phyloP scores from a whole-genome alignment of 2,329 filamentous ascomycete genomes.

The Colletotrichum lini region DNA sequence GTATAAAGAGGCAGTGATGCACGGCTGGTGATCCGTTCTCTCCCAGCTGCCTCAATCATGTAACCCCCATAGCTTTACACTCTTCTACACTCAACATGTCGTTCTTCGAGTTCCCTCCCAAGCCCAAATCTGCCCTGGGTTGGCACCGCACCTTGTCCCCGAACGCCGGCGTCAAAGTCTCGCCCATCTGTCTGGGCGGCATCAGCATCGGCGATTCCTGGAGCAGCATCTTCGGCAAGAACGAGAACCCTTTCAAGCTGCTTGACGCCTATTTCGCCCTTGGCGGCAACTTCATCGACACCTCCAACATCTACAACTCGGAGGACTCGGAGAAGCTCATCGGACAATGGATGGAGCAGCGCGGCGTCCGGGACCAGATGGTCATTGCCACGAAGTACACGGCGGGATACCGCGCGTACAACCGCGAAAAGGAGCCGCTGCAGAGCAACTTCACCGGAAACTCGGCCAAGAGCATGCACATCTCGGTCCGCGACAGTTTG shows the following conservation, averaged over 20 bases:
- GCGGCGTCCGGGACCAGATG: conserved; percentile 65
- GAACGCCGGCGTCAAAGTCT: conserved; percentile 44
- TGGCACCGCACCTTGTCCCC: conserved; percentile 46
- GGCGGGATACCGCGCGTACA: conserved; percentile 58
- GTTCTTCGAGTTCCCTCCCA: conserved; percentile 24
- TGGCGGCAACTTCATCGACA: conserved; percentile 79
- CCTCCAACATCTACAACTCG: conserved; percentile 69
- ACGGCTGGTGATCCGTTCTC: neutral
- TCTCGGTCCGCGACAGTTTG: conserved; percentile 59
- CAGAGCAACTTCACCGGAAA: conserved; percentile 61
- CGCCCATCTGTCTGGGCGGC: conserved; percentile 46
- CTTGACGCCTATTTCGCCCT: conserved; percentile 69
- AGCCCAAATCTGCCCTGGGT: conserved; percentile 43
- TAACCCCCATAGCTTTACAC: neutral
- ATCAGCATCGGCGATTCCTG: conserved; percentile 47
- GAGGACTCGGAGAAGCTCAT: conserved; percentile 70
- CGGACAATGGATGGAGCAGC: conserved; percentile 69
- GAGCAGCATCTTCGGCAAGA: conserved; percentile 40
- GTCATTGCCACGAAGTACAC: conserved; percentile 71
- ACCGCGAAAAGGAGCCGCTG: conserved; percentile 54
- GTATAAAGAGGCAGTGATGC: neutral
- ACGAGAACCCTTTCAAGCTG: conserved; percentile 65
- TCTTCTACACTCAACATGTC: conserved; percentile 10
- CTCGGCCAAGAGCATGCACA: conserved; percentile 55
- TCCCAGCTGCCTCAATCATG: neutral